Evolutionary conservation across 202 grass and related monocot species (phyloP).

Genomic region (Schoenoplectus tabernaemontani): DNA sequence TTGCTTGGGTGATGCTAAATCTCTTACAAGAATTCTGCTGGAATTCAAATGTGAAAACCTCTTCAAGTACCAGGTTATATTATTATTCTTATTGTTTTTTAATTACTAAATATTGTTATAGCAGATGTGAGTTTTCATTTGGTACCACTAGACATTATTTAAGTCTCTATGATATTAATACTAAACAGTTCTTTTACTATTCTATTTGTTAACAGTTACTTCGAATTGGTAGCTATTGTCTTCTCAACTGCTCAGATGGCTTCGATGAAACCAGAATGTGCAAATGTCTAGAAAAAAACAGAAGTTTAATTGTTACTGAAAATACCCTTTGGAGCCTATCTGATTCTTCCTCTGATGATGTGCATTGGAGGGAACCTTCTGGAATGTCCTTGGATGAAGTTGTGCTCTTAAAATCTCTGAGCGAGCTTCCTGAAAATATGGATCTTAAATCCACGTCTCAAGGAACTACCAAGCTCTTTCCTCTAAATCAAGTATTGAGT

Average conservation of each 20-base stretch:
- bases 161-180: constrained; percentile 8
- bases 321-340: constrained; percentile 46
- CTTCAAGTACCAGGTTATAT: constrained; percentile 44
- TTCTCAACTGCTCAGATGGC: constrained; percentile 58
- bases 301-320: constrained; percentile 40
- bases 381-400: constrained; percentile 26
- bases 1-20: constrained; percentile 14
- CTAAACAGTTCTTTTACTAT: constrained; percentile 5
- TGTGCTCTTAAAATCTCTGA: constrained; percentile 38
- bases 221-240: constrained; percentile 54
- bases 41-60: constrained; percentile 56
- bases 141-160: neutral
- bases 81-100: constrained; percentile 11
- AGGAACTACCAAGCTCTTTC: constrained; percentile 24
- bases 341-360: constrained; percentile 37
- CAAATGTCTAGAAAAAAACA: constrained; percentile 36
- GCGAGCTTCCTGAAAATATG: constrained; percentile 28
- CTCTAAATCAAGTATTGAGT: constrained; percentile 42
- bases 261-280: constrained; percentile 27
- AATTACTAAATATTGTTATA: neutral
- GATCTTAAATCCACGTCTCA: constrained; percentile 40
- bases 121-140: neutral
- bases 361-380: constrained; percentile 21
- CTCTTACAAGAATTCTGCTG: constrained; percentile 41
- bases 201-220: constrained; percentile 38